Base-by-base conservation (phyloP, 192 early-diverging fungal species). In the Entomortierella parvispora region DNA sequence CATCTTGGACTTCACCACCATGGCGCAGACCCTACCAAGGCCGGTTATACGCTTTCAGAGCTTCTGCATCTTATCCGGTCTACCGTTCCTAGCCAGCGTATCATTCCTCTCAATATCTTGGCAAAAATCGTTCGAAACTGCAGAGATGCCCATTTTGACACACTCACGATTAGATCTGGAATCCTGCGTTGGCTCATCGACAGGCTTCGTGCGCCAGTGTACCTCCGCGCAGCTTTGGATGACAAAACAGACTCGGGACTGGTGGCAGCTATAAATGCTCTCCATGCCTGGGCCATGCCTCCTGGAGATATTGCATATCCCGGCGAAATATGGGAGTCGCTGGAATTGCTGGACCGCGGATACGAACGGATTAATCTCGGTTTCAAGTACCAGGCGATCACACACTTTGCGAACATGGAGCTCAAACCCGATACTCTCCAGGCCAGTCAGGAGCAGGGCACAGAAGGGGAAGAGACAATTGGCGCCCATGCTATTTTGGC, bases 1-100 rank as follows among this genome's bases (percentile, higher is more conserved):
- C 81, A 90, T 56, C 75, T 80, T 1, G 96, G 93, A 6, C 81
- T 98, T 12, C 93, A 97, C 82, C 96, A 98, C 76, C 96, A 98
- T 63, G 95, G 94, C 8, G 89, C 90, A 20, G 86, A 93, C 29
- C 94, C 96, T 12, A 89, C 89, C 0, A 83, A 88, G 57, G 89
- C 96, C 20, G 96, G 96, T 28, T 98, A 97, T 78, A 93, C 94
- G 0, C 68, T 96, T 0, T 83, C 89, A 0, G 96, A 97, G 79
- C 70, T 97, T 15, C 76, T 95, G 29, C 89, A 93, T 71, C 80
- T 97, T 42, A 87, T 90, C 47, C 89, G 93, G 55, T 95, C 94
- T 61, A 89, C 91, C 5, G 89, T 93, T 3, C 91, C 93, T 4
- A 85, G 90, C 42, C 95, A 97, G 80, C 82, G 93, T 10, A 84